Evolutionary conservation across 805 yeast species (phyloP), one percentile per base, ranked within the genome.

Genomic region (Metschnikowia dekortorum): DNA sequence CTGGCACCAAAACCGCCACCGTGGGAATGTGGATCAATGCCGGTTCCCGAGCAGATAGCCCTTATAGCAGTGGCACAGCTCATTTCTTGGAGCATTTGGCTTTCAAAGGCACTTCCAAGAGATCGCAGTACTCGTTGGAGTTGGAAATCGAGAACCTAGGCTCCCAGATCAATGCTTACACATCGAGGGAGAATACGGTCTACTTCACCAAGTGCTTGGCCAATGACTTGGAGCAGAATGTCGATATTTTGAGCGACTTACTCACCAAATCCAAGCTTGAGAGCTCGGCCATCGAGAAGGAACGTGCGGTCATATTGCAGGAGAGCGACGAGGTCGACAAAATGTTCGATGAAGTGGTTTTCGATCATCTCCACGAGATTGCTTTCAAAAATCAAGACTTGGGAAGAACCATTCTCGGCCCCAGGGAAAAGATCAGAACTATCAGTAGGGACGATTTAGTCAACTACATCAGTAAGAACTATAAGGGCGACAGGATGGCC

Each of bases 21-120:
- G 97, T 94, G 11, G 99, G 98, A 2, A 92, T 94, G 49, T 95
- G 97, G 92, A 90, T 94, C 54, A 97, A 94, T 70, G 97, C 99
- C 38, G 99, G 99, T 2, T 91, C 97, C 3, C 79, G 99, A 54
- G 98, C 98, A 3, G 99, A 94, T 69, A 85, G 83, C 61, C 82
- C 87, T 61, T 78, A 78, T 63, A 90, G 90, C 60, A 76, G 82
- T 47, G 99, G 99, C 44, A 91, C 98, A 7, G 99, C 99, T 0
- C 99, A 94, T 71, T 94, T 94, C 66, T 73, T 94, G 51, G 99
- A 94, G 69, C 99, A 94, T 70, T 75, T 94, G 63, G 96, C 98
- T 8, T 94, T 94, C 75, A 94, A 94, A 67, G 99, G 99, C 26
- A 94, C 99, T 11, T 69, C 77, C 48, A 78, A 76, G 50, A 80